Conservation (phyloP, 371 early-diverging fungal genomes). For the Chytridiales sp. region DNA sequence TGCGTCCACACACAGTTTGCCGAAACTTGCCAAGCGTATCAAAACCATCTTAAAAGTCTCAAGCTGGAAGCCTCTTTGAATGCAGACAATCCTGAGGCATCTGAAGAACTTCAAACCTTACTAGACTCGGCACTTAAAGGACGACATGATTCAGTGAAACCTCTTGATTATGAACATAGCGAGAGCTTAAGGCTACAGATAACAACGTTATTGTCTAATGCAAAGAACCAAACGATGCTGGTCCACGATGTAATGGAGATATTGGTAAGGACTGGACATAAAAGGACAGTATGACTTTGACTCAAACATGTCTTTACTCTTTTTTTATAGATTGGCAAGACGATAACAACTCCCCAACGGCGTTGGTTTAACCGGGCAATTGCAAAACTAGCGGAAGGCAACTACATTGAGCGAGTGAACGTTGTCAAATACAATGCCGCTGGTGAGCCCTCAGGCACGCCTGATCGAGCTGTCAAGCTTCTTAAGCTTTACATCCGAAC, state of each 20-base stretch:
- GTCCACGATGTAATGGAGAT: slow-evolving; percentile 32
- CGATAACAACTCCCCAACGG: slow-evolving; percentile 16
- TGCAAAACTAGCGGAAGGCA: slow-evolving; percentile 19
- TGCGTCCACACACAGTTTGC: slow-evolving; percentile 39
- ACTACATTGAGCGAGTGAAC: slow-evolving; percentile 31
- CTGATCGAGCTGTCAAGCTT: slow-evolving; percentile 34
- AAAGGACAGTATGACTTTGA: not conserved
- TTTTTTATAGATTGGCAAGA: slow-evolving; percentile 13
- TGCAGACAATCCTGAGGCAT: not conserved
- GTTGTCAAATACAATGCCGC: slow-evolving; percentile 3
- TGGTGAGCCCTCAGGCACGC: no score
- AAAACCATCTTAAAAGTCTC: slow-evolving; percentile 10
- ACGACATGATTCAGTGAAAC: not conserved
- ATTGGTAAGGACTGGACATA: slow-evolving; percentile 29
- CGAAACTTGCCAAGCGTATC: slow-evolving; percentile 18
- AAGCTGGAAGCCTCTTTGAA: not conserved
- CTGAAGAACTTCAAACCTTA: slow-evolving; percentile 7
- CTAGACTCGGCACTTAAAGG: slow-evolving; percentile 18
- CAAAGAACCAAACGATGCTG: slow-evolving; percentile 30
- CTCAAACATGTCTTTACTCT: not conserved
- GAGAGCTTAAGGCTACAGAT: slow-evolving; percentile 29
- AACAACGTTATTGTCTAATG: slow-evolving; percentile 23
- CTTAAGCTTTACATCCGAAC: slow-evolving; percentile 20
- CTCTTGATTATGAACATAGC: slow-evolving; percentile 9
- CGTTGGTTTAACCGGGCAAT: slow-evolving; percentile 38